Base-by-base conservation (phyloP, 345 rosid genomes). In the Ricinus communis region DNA sequence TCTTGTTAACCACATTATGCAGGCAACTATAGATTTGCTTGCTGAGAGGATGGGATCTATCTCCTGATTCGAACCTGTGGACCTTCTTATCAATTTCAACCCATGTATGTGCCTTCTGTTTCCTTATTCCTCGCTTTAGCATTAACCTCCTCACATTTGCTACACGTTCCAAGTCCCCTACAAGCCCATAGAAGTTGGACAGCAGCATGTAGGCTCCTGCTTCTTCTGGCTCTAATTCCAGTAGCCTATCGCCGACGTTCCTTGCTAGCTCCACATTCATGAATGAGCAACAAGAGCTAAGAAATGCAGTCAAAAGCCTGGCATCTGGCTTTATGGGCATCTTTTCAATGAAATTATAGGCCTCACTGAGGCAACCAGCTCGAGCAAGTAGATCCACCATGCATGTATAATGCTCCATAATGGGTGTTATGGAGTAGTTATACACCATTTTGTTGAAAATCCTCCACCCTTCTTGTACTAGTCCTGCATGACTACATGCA, bases 11-110 rank as follows among this genome's bases (percentile, higher is more conserved):
- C 36, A 71, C 62, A 28, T 60, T 66, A 5, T 33, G 49, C 33
- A 76, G 36, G 47, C 65, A 66, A 57, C 46, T 24, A 30, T 76
- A 59, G 13, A 76, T 71, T 31, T 58, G 8, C 15, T 50, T 13
- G 33, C 68, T 71, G 25, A 66, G 70, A 43, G 76, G 80, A 60
- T 76, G 80, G 21, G 76, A 71, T 50, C 43, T 76, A 27, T 76
- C 80, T 28, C 80, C 80, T 19, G 80, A 76, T 53, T 76, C 79
- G 66, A 76, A 76, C 8, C 55, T 38, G 38, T 71, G 72, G 59
- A 71, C 52, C 49, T 66, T 59, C 19, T 31, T 57, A 51, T 71
- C 36, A 22, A 76, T 71, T 25, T 76, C 80, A 41, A 76, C 52
- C 72, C 71, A 71, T 30, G 76, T 66, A 10, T 9, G 27, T 0